Base-by-base conservation (phyloP, 2,329 filamentous ascomycete genomes). In the Pyrenophora tritici-repentis region DNA sequence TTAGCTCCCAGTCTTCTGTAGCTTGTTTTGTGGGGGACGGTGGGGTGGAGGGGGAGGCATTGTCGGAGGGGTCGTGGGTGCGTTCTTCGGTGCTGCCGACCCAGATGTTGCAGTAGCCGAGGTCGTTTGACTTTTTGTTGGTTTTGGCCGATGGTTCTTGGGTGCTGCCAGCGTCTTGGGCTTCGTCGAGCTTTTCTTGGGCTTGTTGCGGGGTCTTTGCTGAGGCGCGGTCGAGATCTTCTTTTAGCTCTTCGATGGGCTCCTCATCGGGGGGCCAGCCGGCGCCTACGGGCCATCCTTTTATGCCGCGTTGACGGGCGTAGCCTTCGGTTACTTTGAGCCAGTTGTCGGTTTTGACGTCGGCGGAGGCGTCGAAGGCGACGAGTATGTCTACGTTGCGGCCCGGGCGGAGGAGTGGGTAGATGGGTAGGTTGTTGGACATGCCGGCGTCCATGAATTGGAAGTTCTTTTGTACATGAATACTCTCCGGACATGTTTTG, bases 371-470 rank as follows among this genome's bases (percentile, higher is more conserved):
- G 71, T 99, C 94, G 71, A 99, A 99, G 3, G 92, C 90, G 38
- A 99, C 84, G 38, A 97, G 79, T 36, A 99, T 82, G 63, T 99
- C 94, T 5, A 99, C 87, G 49, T 96, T 83, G 31, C 94, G 84
- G 2, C 92, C 93, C 0, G 91, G 91, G 9, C 94, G 86, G 14
- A 99, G 85, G 3, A 97, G 82, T 0, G 94, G 94, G 70, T 99
- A 99, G 35, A 97, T 92, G 1, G 94, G 94, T 7, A 99, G 80
- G 67, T 99, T 99, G 71, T 99, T 97, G 59, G 90, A 95, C 94
- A 99, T 99, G 42, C 94, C 94, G 1, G 94, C 92, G 72, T 99
- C 94, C 92, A 97, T 97, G 13, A 81, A 73, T 47, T 79, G 75
- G 32, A 81, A 69, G 70, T 96, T 88, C 37, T 86, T 80, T 12